Base-by-base conservation (phyloP, 495 filamentous ascomycete species). In the Podospora australis region DNA sequence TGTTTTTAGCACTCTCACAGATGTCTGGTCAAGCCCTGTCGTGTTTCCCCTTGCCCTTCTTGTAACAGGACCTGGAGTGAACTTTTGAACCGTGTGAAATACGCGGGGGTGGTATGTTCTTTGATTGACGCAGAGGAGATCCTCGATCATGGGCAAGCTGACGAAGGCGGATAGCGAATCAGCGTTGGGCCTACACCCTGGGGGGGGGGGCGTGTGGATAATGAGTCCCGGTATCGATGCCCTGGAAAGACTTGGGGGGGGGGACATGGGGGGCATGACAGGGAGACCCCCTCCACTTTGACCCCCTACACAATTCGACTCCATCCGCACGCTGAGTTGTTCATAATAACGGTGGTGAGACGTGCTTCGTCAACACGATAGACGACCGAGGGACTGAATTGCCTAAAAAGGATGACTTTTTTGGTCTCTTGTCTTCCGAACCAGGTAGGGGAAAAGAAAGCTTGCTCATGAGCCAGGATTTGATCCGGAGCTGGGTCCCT, bases 1-100 rank as follows among this genome's bases (percentile, higher is more conserved):
- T 59, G 51, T 52, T 53, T 57, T 56, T 61, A 53, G 55, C 56
- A 56, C n/a, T n/a, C n/a, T 63, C 49, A 54, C 48, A 46, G 45
- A 50, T 53, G 30, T 25, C 23, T 14, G 35, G 49, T 45, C 36
- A 40, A 47, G 49, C 57, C 57, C 60, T 59, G 58, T 52, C 48
- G 44, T 38, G 45, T 56, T 46, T 46, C 43, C 29, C 32, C 45
- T 46, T 46, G 41, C 48, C 45, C 29, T n/a, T 39, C 24, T 48
- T 52, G 59, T 62, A 52, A 57, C 50, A 60, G 57, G 52, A 40
- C 48, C 38, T 52, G 44, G 49, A 57, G 54, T 48, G 56, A 51
- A 46, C 28, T 36, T 26, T 16, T 41, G 54, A 52, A 48, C 59
- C 51, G 61, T 62, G 61, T 59, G 61, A 48, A 36, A 45, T 35